phyloP scores from a whole-genome alignment of 768 basidiomycete species.

The Auricularia auricula-judae region DNA sequence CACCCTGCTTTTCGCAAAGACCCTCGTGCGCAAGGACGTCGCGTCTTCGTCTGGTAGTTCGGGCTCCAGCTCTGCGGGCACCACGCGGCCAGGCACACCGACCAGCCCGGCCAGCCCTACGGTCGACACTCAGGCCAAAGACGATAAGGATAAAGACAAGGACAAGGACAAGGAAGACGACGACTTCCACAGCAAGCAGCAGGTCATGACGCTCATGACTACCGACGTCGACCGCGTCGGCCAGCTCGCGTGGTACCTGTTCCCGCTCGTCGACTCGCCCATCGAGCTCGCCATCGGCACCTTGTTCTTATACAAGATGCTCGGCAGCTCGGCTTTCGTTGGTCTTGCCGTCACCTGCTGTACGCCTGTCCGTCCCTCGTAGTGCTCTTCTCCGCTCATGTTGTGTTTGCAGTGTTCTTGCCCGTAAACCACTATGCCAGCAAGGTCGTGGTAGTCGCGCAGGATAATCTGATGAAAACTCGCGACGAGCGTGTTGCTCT shows the following conservation, averaged over 20 bases:
- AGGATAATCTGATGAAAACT: conserved; percentile 85
- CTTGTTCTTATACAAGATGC: conserved; percentile 62
- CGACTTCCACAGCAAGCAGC: conserved; percentile 44
- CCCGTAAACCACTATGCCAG: conserved; percentile 82
- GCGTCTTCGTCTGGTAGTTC: conserved; percentile 30
- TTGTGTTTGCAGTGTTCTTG: conserved; percentile 25
- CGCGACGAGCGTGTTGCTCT: conserved; percentile 81
- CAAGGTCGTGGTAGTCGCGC: conserved; percentile 63
- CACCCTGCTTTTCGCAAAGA: conserved; percentile 77
- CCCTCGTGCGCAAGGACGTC: conserved; percentile 73
- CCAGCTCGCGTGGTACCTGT: conserved; percentile 73
- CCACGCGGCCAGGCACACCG: conserved; percentile 7
- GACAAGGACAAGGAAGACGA: conserved; percentile 34
- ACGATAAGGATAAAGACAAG: conserved; percentile 39
- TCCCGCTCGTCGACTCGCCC: conserved; percentile 66
- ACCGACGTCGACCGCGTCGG: conserved; percentile 86
- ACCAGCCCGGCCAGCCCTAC: neutral
- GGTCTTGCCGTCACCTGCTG: conserved; percentile 16
- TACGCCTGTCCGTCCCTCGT: conserved; percentile 3
- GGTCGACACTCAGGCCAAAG: neutral
- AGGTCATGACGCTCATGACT: conserved; percentile 95
- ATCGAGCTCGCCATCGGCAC: conserved; percentile 70
- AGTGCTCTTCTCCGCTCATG: neutral
- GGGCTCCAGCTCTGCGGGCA: conserved; percentile 29
- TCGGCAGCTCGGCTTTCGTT: conserved; percentile 35